A percentile compares a stretch with the other conserved stretches of the same genome.
Evolutionary conservation across 768 basidiomycete genomes (phyloP).

Genomic region (Dioszegia aurantiaca): DNA sequence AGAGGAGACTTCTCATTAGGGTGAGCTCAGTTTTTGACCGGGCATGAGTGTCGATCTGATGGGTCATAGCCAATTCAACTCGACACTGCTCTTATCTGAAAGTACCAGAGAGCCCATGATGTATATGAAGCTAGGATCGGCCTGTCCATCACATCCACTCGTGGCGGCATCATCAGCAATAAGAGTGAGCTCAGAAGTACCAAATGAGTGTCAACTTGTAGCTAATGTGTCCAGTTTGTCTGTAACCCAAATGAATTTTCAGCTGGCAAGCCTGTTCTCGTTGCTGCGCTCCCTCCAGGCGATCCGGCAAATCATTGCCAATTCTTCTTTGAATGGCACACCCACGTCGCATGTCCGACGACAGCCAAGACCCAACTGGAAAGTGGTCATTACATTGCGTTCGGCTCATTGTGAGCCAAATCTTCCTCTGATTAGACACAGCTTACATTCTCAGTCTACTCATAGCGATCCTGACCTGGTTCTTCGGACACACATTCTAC

Average conservation of each 20-base stretch:
- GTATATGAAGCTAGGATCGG: conserved; percentile 63
- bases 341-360: conserved; percentile 75
- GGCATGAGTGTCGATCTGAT: not conserved
- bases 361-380: conserved; percentile 56
- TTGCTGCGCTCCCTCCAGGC: conserved; percentile 63
- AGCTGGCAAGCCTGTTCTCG: conserved; percentile 59
- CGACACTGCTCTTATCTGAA: conserved; percentile 60
- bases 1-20: conserved; percentile 49
- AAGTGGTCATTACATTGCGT: conserved; percentile 58
- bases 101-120: conserved; percentile 59
- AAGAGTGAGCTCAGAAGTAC: conserved; percentile 26
- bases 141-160: conserved; percentile 58
- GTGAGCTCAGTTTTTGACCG: conserved; percentile 22
- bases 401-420: conserved; percentile 61
- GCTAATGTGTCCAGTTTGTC: conserved; percentile 59
- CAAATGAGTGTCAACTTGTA: not conserved
- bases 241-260: conserved; percentile 68
- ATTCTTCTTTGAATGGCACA: conserved; percentile 80
- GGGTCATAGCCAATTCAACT: conserved; percentile 60
- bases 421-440: not conserved
- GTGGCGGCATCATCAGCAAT: conserved; percentile 65
- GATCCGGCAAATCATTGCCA: conserved; percentile 68
- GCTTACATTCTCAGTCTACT: conserved; percentile 55
- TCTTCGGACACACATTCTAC: conserved; percentile 69
- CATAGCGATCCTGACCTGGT: conserved; percentile 63